phyloP scores from a whole-genome alignment of 345 rosid species.

The Geranium brycei region DNA sequence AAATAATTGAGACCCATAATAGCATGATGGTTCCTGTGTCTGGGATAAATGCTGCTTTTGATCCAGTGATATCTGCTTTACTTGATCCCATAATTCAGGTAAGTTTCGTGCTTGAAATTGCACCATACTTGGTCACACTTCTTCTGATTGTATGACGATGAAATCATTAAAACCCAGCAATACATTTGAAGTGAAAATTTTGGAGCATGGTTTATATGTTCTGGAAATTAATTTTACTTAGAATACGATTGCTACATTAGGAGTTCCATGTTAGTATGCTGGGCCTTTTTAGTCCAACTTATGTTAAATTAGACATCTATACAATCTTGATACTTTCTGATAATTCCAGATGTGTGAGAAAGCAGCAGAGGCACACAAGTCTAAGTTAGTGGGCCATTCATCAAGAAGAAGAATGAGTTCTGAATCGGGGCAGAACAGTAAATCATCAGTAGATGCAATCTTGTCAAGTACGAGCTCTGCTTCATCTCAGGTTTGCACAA shows the following conservation, averaged over 20 bases:
- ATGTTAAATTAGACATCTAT: no score
- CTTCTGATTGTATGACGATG: no score
- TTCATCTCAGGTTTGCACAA: conserved; percentile 44
- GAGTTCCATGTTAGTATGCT: no score
- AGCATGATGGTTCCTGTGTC: conserved; percentile 79
- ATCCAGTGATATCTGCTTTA: conserved; percentile 69
- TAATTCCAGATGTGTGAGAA: conserved; percentile 80
- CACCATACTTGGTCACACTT: neutral
- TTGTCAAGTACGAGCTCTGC: conserved; percentile 46
- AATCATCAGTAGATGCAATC: conserved; percentile 84
- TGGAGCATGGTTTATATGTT: no score
- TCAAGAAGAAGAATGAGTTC: conserved; percentile 63
- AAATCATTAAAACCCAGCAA: no score
- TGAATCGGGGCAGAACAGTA: conserved; percentile 46
- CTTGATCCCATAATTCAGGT: conserved; percentile 97
- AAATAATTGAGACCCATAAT: conserved; percentile 67
- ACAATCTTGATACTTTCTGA: neutral
- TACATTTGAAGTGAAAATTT: no score
- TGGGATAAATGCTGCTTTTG: conserved; percentile 52
- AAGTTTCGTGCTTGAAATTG: conserved; percentile 3
- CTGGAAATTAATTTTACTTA: neutral
- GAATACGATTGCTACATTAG: neutral
- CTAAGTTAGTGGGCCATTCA: conserved; percentile 43
- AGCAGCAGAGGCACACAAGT: conserved; percentile 94
- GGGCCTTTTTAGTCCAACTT: neutral